Conservation (phyloP, 2,329 filamentous ascomycete genomes). For the Fusarium staphyleae region DNA sequence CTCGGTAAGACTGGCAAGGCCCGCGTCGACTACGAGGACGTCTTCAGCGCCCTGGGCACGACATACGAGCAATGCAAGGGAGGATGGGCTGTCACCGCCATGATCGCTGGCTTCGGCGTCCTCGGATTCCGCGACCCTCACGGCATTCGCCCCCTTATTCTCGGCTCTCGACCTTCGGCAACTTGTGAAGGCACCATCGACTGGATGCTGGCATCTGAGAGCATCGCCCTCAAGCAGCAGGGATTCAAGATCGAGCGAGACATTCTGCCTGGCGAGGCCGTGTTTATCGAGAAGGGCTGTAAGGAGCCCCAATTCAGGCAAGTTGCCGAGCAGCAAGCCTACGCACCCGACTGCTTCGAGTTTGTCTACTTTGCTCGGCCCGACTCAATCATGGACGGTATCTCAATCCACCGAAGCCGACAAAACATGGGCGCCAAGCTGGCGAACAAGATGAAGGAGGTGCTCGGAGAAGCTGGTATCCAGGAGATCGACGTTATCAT, state of each 20-base stretch:
- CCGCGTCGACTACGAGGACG: constrained; percentile 78
- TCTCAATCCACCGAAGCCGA: constrained; percentile 82
- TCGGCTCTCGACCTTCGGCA: constrained; percentile 75
- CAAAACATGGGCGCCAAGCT: constrained; percentile 86
- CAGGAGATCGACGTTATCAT: constrained; percentile 73
- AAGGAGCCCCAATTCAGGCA: constrained; percentile 74
- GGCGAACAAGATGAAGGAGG: constrained; percentile 72
- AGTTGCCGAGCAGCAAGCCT: constrained; percentile 70
- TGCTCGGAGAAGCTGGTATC: constrained; percentile 72
- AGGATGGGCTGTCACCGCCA: constrained; percentile 80
- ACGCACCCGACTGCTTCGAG: constrained; percentile 69
- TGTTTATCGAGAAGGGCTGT: constrained; percentile 82
- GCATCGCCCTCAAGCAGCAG: constrained; percentile 80
- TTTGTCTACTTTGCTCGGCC: constrained; percentile 82
- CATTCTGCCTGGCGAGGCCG: constrained; percentile 82
- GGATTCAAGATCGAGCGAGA: constrained; percentile 79
- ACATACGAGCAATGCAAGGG: constrained; percentile 78
- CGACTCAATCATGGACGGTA: constrained; percentile 83
- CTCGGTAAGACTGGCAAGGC: constrained; percentile 81
- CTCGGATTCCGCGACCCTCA: constrained; percentile 73
- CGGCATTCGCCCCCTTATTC: constrained; percentile 81
- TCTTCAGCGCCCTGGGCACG: constrained; percentile 73
- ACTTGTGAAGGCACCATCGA: constrained; percentile 70
- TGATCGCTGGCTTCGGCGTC: constrained; percentile 82
- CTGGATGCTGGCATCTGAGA: constrained; percentile 92